A percentile compares a stretch with the other conserved stretches of the same genome.
Conservation (phyloP, 768 basidiomycete genomes). For the Boletus rubropictus region DNA sequence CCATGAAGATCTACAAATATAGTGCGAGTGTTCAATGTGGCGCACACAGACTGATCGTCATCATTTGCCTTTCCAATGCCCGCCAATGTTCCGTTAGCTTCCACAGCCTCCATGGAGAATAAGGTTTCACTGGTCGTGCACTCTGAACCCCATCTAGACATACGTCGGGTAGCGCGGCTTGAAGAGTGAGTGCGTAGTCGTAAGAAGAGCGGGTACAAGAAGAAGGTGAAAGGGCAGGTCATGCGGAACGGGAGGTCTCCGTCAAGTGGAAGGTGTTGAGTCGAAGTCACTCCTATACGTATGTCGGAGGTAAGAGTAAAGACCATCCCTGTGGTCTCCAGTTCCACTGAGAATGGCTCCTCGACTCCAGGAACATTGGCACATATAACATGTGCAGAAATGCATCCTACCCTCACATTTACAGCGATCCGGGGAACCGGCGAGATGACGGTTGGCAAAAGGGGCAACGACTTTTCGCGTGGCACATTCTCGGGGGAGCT, state of each 20-base stretch:
- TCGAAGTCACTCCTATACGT: constrained; percentile 19
- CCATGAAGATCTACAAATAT: constrained; percentile 42
- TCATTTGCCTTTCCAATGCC: constrained; percentile 49
- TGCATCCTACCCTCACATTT: constrained; percentile 43
- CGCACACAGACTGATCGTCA: constrained; percentile 33
- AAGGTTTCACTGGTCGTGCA: constrained; percentile 44
- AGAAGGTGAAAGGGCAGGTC: constrained; percentile 36
- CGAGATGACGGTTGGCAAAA: constrained; percentile 29
- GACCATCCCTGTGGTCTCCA: constrained; percentile 50
- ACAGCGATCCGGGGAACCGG: constrained; percentile 47
- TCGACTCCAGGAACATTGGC: constrained; percentile 33
- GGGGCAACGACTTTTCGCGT: constrained; percentile 1
- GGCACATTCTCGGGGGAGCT: constrained; percentile 12
- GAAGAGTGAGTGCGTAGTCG: constrained; percentile 40
- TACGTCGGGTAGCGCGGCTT: constrained; percentile 21
- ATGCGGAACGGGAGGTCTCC: constrained; percentile 43
- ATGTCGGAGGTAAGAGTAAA: constrained; percentile 42
- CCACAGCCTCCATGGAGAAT: constrained; percentile 53
- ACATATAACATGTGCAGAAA: constrained; percentile 49
- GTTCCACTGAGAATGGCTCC: constrained; percentile 48
- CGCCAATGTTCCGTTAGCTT: constrained; percentile 40
- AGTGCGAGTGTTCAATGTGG: constrained; percentile 41
- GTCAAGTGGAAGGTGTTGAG: constrained; percentile 17
- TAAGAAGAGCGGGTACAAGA: constrained; percentile 48
- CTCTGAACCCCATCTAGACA: constrained; percentile 32